Conservation (phyloP, 352 stramenopile genomes). For the Hyaloperonospora arabidopsidis region DNA sequence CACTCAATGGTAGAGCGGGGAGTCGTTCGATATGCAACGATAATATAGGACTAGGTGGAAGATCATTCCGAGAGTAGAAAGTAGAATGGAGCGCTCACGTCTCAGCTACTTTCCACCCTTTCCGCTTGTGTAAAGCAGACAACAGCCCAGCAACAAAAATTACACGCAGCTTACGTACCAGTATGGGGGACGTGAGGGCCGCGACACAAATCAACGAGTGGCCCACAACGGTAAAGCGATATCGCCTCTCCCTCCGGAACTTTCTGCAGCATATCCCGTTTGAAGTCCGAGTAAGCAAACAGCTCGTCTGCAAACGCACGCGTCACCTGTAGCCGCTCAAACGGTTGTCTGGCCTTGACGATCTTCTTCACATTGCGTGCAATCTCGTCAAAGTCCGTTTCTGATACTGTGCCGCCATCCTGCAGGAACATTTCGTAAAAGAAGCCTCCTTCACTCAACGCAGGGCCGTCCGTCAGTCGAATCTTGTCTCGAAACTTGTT, state of each 20-base stretch:
- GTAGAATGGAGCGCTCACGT: conserved; percentile 18
- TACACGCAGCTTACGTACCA: conserved; percentile 38
- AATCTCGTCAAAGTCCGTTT: conserved; percentile 73
- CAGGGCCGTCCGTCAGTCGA: conserved; percentile 90
- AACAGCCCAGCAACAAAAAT: conserved; percentile 34
- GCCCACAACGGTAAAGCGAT: conserved; percentile 96
- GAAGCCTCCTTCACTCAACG: conserved; percentile 94
- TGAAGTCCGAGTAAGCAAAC: conserved; percentile 94
- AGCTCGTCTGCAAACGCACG: conserved; percentile 87
- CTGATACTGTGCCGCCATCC: conserved; percentile 57
- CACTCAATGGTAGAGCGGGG: conserved; percentile 66
- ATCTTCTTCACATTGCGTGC: conserved; percentile 91
- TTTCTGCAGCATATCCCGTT: conserved; percentile 95
- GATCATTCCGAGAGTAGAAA: conserved; percentile 7
- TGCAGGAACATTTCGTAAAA: conserved; percentile 95
- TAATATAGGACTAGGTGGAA: conserved; percentile 43
- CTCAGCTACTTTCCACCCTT: conserved; percentile 68
- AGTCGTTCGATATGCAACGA: conserved; percentile 57
- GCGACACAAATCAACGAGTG: conserved; percentile 96
- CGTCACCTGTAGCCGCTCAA: conserved; percentile 86
- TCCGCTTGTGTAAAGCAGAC: conserved; percentile 61
- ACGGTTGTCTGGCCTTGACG: conserved; percentile 90
- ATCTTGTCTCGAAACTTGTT: conserved; percentile 94
- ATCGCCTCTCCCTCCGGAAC: conserved; percentile 89
- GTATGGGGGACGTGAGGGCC: conserved; percentile 94